Base-by-base conservation (phyloP, 2,329 filamentous ascomycete species). In the Tolypocladium ophioglossoides region DNA sequence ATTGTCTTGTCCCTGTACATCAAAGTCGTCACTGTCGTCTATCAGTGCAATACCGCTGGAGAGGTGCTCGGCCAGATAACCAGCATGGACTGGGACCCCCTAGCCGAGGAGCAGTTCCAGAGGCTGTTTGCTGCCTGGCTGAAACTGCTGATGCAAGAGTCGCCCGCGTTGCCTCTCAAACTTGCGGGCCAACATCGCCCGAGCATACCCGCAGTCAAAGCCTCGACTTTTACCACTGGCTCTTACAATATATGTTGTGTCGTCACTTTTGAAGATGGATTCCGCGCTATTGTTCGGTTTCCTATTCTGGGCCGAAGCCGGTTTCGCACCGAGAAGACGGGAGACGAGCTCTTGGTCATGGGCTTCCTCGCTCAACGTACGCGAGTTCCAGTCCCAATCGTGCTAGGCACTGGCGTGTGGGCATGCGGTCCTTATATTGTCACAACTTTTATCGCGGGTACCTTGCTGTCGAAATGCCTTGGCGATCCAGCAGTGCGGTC, bases 301-400 rank as follows among this genome's bases (percentile, higher is more conserved):
- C 51, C 51, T 4, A 52, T 52, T 9, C 8, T 52, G 16, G 38
- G 51, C n/a, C 38, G 51, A n/a, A 46, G 51, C 39, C 2, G 7
- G 37, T 46, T 52, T 34, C 51, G 51, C 14, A 16, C 35, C 4
- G 51, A 52, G 35, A 52, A 52, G 51, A 52, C 51, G 24, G 46
- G 46, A n/a, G 22, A 52, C 37, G 51, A 52, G 39, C 38, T 52
- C 18, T 18, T 46, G 6, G 30, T 37, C n/a, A 52, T 52, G 39
- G 39, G 6, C 7, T 52, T 32, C 24, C 30, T 52, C 11, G n/a
- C 51, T 5, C 27, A 20, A 11, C 51, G 38, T 11, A 52, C 39
- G 16, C 10, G 7, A 14, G 32, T 52, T 14, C 51, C 51, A 4
- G 22, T 52, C 22, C 51, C 51, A 8, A 18, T 16, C 4, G 20